Evolutionary conservation across 345 rosid species (phyloP), one percentile per base, ranked within the genome.

Genomic region (Camelina hispida): DNA sequence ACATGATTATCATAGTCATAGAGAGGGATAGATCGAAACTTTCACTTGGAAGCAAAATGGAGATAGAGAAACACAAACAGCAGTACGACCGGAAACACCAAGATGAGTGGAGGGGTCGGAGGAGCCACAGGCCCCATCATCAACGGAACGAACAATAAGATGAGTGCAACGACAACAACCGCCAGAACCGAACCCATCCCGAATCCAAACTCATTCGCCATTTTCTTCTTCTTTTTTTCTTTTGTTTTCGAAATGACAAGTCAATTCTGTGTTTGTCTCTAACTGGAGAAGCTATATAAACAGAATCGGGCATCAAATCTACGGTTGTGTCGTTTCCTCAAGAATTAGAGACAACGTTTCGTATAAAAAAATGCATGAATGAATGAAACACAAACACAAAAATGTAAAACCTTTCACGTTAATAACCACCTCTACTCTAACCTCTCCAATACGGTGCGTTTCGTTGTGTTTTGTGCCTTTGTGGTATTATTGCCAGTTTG

Each of bases 111-210:
- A 48, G 34, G 64, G 34, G 81, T 15, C 3, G 81, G 81, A 9
- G 81, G 69, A 59, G 6, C 40, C 23, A 72, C 64, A 0, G 81
- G 81, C 67, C 81, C 81, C 69, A 78, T 72, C 69, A 78, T 66
- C 69, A 78, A 53, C 37, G 81, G 81, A n/a, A 34, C 15, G 43
- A 78, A 2, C 25, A 78, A 1, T 52, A 78, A 43, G 50, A 78
- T 34, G 1, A 72, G 0, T 34, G 44, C 57, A 1, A 78, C 51
- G 40, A 66, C 22, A 18, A 53, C 53, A 25, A 61, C 25, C 57
- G 69, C 77, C 77, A 78, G 7, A 1, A 71, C 5, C 51, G 77
- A 66, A 14, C 77, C 73, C 16, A 53, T 3, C 2, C 81, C 77
- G 0, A 72, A 16, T 6, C 77, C 81, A 12, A 3, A 34, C 17